These are phyloP conservation scores for Rhizopus microsporus DNA, from an alignment of 371 early-diverging fungal genomes.

Conservation along the genomic window DNA sequence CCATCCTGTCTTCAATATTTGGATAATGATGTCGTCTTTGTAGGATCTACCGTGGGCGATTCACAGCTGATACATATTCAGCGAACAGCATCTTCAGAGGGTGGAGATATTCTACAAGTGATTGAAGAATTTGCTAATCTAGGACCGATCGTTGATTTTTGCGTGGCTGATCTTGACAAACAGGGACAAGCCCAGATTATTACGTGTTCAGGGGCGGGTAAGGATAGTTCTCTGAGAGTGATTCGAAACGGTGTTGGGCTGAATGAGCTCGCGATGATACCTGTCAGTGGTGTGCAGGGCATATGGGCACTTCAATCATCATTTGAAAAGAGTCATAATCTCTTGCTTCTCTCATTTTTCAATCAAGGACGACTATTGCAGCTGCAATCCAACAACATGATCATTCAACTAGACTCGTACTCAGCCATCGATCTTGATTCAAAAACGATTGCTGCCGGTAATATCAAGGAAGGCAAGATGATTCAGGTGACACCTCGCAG, in stretches of 20 bases:
- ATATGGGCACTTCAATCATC: conserved; percentile 71
- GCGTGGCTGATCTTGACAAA: conserved; percentile 78
- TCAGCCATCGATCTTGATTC: conserved; percentile 40
- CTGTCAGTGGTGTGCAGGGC: conserved; percentile 70
- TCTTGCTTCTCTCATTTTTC: conserved; percentile 65
- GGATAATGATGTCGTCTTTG: conserved; percentile 73
- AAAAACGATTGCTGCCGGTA: conserved; percentile 41
- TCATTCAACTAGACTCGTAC: conserved; percentile 30
- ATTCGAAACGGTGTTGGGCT: conserved; percentile 92
- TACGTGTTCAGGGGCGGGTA: conserved; percentile 82
- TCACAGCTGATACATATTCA: conserved; percentile 74
- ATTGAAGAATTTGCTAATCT: conserved; percentile 74
- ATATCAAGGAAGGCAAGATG: conserved; percentile 30
- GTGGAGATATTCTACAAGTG: conserved; percentile 33
- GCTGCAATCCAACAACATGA: conserved; percentile 27
- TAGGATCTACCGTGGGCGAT: conserved; percentile 88
- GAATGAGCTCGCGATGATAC: conserved; percentile 65
- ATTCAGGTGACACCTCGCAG: conserved; percentile 48
- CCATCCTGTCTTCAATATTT: conserved; percentile 79
- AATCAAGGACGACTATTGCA: conserved; percentile 40
- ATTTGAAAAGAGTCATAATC: conserved; percentile 44
- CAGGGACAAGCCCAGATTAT: conserved; percentile 79
- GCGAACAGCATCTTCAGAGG: conserved; percentile 20
- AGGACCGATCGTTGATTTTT: conserved; percentile 87
- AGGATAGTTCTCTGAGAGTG: conserved; percentile 78